phyloP scores from a whole-genome alignment of 768 basidiomycete genomes.

The Lentinula sp. region DNA sequence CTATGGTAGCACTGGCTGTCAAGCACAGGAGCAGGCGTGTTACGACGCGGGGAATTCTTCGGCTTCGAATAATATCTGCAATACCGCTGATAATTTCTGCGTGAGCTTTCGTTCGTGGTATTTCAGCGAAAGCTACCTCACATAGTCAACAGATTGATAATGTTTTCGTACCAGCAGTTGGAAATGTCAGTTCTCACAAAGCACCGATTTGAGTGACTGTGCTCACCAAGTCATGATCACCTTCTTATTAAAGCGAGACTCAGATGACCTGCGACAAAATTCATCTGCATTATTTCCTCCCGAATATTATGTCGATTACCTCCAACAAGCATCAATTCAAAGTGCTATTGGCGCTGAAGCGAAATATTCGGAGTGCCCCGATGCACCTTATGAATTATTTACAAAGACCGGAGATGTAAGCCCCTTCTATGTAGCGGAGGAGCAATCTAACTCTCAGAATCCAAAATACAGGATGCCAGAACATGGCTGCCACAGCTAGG shows the following conservation, averaged over 20 bases:
- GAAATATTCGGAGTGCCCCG: constrained; percentile 42
- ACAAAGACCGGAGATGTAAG: constrained; percentile 51
- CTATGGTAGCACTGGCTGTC: constrained; percentile 44
- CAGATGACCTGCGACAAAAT: constrained; percentile 55
- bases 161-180: constrained; percentile 45
- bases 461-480: constrained; percentile 39
- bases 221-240: neutral
- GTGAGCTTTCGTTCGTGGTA: constrained; percentile 28
- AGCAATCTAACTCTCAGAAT: neutral
- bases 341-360: constrained; percentile 47
- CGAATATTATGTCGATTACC: constrained; percentile 45
- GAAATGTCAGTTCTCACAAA: constrained; percentile 17
- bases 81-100: constrained; percentile 46
- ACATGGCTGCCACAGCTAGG: constrained; percentile 45
- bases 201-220: neutral
- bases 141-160: constrained; percentile 29
- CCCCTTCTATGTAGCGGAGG: neutral
- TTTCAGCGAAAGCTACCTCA: neutral
- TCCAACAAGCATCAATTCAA: constrained; percentile 28
- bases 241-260: constrained; percentile 26
- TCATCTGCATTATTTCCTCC: constrained; percentile 44
- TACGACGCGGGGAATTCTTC: constrained; percentile 41
- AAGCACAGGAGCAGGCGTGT: constrained; percentile 49
- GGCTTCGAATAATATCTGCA: constrained; percentile 44
- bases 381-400: constrained; percentile 37